phyloP scores from a whole-genome alignment of 1,139 yeast genomes.

The Magnusiomyces suaveolens region DNA sequence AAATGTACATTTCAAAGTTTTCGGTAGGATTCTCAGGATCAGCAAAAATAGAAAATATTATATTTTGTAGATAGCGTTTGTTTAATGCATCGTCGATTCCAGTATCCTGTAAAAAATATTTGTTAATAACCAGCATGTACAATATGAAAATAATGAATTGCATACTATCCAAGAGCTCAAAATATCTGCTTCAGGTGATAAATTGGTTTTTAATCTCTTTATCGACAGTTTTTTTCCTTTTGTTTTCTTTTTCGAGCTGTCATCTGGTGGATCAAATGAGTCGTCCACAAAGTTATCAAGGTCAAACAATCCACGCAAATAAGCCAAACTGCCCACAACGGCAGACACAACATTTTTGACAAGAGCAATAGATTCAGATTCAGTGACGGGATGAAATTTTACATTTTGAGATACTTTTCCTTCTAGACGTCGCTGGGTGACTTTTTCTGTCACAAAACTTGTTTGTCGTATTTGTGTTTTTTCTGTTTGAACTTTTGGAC shows the following conservation, averaged over 20 bases:
- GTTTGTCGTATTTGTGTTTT: neutral
- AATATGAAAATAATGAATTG: neutral
- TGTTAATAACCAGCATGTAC: neutral
- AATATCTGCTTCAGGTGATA: conserved; percentile 11
- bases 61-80: conserved; percentile 10
- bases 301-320: conserved; percentile 12
- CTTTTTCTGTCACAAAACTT: neutral
- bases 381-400: conserved; percentile 7
- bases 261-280: conserved; percentile 3
- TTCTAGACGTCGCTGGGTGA: neutral
- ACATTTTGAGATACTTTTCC: neutral
- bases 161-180: conserved; percentile 13
- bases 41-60: conserved; percentile 11
- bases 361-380: conserved; percentile 9
- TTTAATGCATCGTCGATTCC: conserved; percentile 15
- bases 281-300: conserved; percentile 13
- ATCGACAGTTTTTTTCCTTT: conserved; percentile 7
- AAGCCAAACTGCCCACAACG: conserved; percentile 13
- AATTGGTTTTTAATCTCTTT: conserved; percentile 12
- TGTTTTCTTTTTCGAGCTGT: neutral
- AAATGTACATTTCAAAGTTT: conserved; percentile 10
- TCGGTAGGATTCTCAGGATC: conserved; percentile 8
- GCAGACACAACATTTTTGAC: conserved; percentile 12
- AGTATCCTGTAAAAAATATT: conserved; percentile 1
- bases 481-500: neutral